phyloP scores from a whole-genome alignment of 164 flowering plant species.

The Nymphaea colorata region DNA sequence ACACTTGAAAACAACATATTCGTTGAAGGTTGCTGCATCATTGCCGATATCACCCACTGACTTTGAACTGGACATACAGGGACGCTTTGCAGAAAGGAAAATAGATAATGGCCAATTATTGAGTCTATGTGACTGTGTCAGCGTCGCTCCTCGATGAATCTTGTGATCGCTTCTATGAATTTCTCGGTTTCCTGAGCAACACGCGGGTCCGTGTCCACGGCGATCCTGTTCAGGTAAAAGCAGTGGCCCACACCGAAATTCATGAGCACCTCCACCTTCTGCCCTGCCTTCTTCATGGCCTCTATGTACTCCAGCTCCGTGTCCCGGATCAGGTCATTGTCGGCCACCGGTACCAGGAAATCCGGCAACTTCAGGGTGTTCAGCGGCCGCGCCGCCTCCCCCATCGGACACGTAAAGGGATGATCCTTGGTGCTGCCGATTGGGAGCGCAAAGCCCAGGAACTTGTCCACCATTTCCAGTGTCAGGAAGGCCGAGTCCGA shows the following conservation, averaged over 20 bases:
- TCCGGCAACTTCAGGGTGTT: slow-evolving; percentile 40
- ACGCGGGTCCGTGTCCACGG: slow-evolving; percentile 45
- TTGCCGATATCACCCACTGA: too few species aligned
- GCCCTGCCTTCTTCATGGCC: slow-evolving; percentile 50
- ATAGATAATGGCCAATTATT: too few species aligned
- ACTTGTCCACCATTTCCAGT: slow-evolving; percentile 69
- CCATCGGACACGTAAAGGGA: slow-evolving; percentile 82
- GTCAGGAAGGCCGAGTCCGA: slow-evolving; percentile 56
- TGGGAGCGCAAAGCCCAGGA: slow-evolving; percentile 47
- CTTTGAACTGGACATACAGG: too few species aligned
- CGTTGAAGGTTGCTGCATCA: too few species aligned
- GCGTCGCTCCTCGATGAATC: neutral
- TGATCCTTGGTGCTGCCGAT: slow-evolving; percentile 53
- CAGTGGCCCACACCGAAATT: slow-evolving; percentile 50
- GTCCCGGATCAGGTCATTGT: slow-evolving; percentile 48
- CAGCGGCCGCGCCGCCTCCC: slow-evolving; percentile 30
- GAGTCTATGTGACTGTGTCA: neutral
- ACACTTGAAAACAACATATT: too few species aligned
- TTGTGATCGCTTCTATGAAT: slow-evolving; percentile 27
- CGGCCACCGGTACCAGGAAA: slow-evolving; percentile 47
- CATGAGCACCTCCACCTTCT: slow-evolving; percentile 43
- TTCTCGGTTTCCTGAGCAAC: slow-evolving; percentile 25
- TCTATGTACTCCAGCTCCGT: slow-evolving; percentile 65
- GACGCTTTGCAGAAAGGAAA: too few species aligned
- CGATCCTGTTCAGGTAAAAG: slow-evolving; percentile 61